These are phyloP conservation scores for Metahyphopichia silvanorum DNA, from an alignment of 805 yeast species.

Conservation along the genomic window DNA sequence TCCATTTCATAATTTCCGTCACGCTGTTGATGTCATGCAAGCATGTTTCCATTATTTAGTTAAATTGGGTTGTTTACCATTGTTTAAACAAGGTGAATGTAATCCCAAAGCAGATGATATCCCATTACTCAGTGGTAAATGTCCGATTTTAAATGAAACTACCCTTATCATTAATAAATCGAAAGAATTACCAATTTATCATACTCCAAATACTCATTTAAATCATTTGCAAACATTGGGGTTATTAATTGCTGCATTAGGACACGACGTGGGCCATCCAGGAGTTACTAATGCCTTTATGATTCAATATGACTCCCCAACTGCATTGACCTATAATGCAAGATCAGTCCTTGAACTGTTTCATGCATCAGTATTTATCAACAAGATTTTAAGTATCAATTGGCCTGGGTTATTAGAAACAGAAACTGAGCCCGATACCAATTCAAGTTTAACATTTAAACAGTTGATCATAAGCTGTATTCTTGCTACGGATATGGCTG, in stretches of 20 bases:
- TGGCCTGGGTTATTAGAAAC: slow-evolving; percentile 32
- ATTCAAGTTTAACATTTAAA: slow-evolving; percentile 15
- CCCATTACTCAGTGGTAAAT: slow-evolving; percentile 7
- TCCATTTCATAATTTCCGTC: slow-evolving; percentile 93
- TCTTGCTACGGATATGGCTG: slow-evolving; percentile 84
- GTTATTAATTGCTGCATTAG: slow-evolving; percentile 76
- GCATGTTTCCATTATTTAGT: slow-evolving; percentile 70
- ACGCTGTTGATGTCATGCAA: slow-evolving; percentile 93
- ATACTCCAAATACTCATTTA: slow-evolving; percentile 18
- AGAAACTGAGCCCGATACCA: slow-evolving; percentile 14
- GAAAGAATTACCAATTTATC: not conserved
- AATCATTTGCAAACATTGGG: slow-evolving; percentile 50
- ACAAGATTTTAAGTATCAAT: slow-evolving; percentile 29
- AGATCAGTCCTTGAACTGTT: slow-evolving; percentile 77
- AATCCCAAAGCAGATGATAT: slow-evolving; percentile 30
- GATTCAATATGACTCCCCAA: slow-evolving; percentile 54
- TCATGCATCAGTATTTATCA: slow-evolving; percentile 65
- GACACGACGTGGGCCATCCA: slow-evolving; percentile 97
- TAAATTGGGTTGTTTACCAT: slow-evolving; percentile 37
- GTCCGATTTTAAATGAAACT: not conserved
- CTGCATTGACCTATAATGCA: slow-evolving; percentile 59
- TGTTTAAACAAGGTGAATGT: slow-evolving; percentile 30
- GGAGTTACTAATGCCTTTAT: slow-evolving; percentile 86
- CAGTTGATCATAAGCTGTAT: slow-evolving; percentile 34
- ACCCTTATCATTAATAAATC: not conserved